Evolutionary conservation across 2,329 filamentous ascomycete genomes (phyloP).

Genomic region (Tolypocladium pustulatum): DNA sequence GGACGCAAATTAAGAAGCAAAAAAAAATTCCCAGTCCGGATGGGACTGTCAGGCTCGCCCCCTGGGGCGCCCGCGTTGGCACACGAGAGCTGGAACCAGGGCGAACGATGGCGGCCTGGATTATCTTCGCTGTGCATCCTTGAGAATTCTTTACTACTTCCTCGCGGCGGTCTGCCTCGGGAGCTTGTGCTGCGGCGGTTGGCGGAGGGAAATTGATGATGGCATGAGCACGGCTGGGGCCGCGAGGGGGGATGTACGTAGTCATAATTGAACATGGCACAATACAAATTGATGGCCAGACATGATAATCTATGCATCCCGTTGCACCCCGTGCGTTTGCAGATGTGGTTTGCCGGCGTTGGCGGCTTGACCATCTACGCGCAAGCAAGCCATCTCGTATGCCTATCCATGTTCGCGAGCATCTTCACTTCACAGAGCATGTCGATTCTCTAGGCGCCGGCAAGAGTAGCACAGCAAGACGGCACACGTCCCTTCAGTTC

Average conservation of each 20-base stretch:
- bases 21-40: not conserved
- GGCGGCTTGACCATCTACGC: not conserved
- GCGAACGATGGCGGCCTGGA: not conserved
- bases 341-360: not conserved
- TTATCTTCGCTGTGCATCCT: not conserved
- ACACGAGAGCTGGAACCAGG: not conserved
- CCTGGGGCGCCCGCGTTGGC: not conserved
- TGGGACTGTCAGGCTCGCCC: not conserved
- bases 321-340: not conserved
- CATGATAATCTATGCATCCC: not conserved
- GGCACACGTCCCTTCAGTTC: not conserved
- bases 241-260: constrained; percentile 6
- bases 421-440: not conserved
- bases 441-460: not conserved
- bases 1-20: not conserved
- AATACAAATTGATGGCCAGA: constrained; percentile 15
- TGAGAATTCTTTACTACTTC: not conserved
- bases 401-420: not conserved
- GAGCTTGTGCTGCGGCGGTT: not conserved
- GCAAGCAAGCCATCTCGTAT: not conserved
- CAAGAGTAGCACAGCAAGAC: not conserved
- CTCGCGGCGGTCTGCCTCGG: not conserved
- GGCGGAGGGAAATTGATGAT: not conserved
- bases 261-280: constrained; percentile 21
- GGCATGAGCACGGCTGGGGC: not conserved